Conservation (phyloP, 805 yeast genomes). For the Kodamaea jinghongensis region DNA sequence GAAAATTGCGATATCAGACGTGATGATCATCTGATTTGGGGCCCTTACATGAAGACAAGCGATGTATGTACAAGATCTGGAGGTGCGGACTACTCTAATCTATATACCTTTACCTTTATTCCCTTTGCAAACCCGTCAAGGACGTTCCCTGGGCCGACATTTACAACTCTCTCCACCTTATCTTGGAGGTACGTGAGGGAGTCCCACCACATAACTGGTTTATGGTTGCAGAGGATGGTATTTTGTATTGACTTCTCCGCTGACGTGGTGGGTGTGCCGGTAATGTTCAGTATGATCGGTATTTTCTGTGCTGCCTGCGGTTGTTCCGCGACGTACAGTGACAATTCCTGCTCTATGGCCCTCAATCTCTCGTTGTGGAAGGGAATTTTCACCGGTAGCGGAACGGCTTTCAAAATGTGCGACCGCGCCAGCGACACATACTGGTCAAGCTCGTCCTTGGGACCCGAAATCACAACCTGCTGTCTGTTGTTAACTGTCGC, state of each 20-base stretch:
- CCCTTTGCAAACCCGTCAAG: conserved; percentile 5
- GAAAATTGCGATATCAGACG: not conserved
- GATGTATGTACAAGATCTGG: no score
- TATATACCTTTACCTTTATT: not conserved
- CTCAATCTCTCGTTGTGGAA: conserved; percentile 45
- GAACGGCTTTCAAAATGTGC: conserved; percentile 22
- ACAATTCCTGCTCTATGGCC: conserved; percentile 35
- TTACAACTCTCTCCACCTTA: conserved; percentile 21
- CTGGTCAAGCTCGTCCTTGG: conserved; percentile 19
- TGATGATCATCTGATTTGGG: not conserved
- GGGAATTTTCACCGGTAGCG: conserved; percentile 48
- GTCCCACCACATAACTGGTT: conserved; percentile 44
- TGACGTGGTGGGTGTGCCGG: conserved; percentile 24
- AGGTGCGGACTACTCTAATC: not conserved
- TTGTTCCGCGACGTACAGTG: conserved; percentile 14
- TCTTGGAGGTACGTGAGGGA: conserved; percentile 25
- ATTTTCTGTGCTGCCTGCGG: conserved; percentile 12
- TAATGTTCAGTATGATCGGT: conserved; percentile 40
- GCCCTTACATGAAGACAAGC: not conserved
- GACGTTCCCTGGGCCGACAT: conserved; percentile 40
- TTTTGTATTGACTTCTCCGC: conserved; percentile 25
- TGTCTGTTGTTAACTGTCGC: conserved; percentile 46
- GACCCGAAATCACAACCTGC: conserved; percentile 48
- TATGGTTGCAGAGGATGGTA: conserved; percentile 38
- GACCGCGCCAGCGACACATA: conserved; percentile 16